A percentile compares a stretch with the other conserved stretches of the same genome.
phyloP scores from a whole-genome alignment of 1,284 basidiomycete genomes.

The Baeospora myosura region DNA sequence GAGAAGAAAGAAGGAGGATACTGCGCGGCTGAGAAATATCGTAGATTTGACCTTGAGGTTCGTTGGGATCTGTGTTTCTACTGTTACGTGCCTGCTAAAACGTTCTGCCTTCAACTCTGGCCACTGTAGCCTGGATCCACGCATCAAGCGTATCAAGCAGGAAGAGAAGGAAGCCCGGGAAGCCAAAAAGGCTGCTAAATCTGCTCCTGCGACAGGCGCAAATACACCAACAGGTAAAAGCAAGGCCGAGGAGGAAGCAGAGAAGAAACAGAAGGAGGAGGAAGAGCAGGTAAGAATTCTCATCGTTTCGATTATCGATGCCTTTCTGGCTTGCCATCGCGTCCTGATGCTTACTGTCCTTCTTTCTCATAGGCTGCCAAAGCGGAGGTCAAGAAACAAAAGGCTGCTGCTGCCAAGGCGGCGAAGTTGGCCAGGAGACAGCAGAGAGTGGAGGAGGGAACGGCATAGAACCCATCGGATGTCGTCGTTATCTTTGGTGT shows the following conservation, averaged over 20 bases:
- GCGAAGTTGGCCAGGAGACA: constrained; percentile 81
- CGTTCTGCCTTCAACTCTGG: neutral
- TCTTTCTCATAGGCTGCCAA: constrained; percentile 42
- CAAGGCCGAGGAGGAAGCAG: constrained; percentile 56
- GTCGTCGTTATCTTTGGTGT: too few relatives aligned
- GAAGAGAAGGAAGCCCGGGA: constrained; percentile 94
- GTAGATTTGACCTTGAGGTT: constrained; percentile 79
- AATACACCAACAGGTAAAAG: constrained; percentile 30
- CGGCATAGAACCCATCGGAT: too few relatives aligned
- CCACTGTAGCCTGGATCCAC: constrained; percentile 65
- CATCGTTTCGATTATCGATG: constrained; percentile 10
- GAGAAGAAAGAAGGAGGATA: constrained; percentile 97
- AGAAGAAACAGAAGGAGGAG: constrained; percentile 60
- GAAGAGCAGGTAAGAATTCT: constrained; percentile 48
- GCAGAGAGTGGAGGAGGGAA: constrained; percentile 24
- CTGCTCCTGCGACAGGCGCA: constrained; percentile 16
- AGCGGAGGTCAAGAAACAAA: constrained; percentile 79
- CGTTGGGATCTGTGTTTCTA: constrained; percentile 1
- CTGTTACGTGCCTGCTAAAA: neutral
- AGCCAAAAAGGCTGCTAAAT: constrained; percentile 72
- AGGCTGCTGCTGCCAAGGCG: constrained; percentile 79
- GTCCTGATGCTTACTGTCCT: constrained; percentile 4
- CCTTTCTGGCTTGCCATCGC: too few relatives aligned
- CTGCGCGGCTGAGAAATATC: constrained; percentile 77
- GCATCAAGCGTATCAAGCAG: constrained; percentile 96